Evolutionary conservation across 2,329 filamentous ascomycete species (phyloP).

Genomic region (Aspergillus eucalypticola): DNA sequence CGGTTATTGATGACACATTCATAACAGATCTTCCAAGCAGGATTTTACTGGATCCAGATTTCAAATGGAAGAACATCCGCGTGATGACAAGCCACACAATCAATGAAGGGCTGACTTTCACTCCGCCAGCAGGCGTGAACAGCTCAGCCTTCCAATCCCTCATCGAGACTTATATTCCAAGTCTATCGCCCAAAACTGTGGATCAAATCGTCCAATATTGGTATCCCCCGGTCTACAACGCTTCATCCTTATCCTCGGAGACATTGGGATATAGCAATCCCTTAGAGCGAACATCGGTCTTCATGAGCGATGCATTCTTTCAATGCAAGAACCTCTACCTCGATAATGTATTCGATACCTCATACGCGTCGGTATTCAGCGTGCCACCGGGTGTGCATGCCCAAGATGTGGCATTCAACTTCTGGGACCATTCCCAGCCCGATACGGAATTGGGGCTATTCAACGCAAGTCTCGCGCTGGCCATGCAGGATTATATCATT

Average conservation of each 20-base stretch:
- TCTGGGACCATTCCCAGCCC: constrained; percentile 37
- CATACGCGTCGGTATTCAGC: constrained; percentile 56
- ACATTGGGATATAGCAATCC: constrained; percentile 49
- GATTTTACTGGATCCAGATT: constrained; percentile 46
- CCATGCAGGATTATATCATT: constrained; percentile 1
- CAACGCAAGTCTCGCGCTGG: not conserved
- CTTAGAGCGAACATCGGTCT: constrained; percentile 44
- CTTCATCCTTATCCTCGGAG: constrained; percentile 28
- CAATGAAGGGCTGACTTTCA: constrained; percentile 47
- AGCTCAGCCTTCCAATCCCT: constrained; percentile 26
- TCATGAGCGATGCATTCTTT: constrained; percentile 49
- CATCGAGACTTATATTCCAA: constrained; percentile 27
- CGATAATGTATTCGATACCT: constrained; percentile 52
- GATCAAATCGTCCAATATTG: constrained; percentile 50
- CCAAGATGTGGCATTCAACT: constrained; percentile 55
- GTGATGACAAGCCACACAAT: constrained; percentile 50
- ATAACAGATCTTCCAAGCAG: constrained; percentile 49
- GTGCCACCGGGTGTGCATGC: constrained; percentile 57
- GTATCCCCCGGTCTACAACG: constrained; percentile 53
- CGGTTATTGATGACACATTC: constrained; percentile 53
- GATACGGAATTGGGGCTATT: not conserved
- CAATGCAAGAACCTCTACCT: constrained; percentile 58
- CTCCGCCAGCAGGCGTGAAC: constrained; percentile 18
- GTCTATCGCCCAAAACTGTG: constrained; percentile 28
- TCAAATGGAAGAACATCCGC: constrained; percentile 28